These are phyloP conservation scores for Talaromyces ruber DNA, from an alignment of 495 filamentous ascomycete species.

Conservation along the genomic window DNA sequence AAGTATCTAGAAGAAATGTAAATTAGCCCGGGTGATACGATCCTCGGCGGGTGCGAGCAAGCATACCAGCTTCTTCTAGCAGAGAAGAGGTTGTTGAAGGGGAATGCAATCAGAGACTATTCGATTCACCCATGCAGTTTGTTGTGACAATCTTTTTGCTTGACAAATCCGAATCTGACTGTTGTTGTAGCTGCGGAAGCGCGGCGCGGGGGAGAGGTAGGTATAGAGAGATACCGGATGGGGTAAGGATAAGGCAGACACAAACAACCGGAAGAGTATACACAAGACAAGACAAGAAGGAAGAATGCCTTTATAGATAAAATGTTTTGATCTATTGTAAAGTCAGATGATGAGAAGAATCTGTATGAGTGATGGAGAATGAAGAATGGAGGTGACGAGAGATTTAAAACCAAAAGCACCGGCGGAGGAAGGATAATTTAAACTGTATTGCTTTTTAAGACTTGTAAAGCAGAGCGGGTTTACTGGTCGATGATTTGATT, in stretches of 20 bases:
- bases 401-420: background rate
- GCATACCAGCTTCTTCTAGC: background rate
- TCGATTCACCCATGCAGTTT: background rate
- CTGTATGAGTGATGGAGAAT: background rate
- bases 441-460: background rate
- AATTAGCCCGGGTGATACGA: background rate
- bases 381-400: background rate
- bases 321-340: background rate
- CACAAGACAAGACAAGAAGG: background rate
- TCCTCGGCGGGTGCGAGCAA: background rate
- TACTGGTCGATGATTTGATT: slow-evolving; percentile 2
- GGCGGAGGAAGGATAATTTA: background rate
- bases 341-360: background rate
- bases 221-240: background rate
- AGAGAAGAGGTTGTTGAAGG: background rate
- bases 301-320: background rate
- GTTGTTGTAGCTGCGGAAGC: background rate
- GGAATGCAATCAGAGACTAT: background rate
- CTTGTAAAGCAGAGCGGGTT: background rate
- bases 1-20: background rate
- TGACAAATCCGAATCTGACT: background rate
- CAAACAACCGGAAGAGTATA: background rate
- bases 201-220: background rate
- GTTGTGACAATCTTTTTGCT: background rate
- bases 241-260: background rate